Evolutionary conservation across 148 eudicot species (phyloP), one percentile per base, ranked within the genome.

Genomic region (Chenopodium album): DNA sequence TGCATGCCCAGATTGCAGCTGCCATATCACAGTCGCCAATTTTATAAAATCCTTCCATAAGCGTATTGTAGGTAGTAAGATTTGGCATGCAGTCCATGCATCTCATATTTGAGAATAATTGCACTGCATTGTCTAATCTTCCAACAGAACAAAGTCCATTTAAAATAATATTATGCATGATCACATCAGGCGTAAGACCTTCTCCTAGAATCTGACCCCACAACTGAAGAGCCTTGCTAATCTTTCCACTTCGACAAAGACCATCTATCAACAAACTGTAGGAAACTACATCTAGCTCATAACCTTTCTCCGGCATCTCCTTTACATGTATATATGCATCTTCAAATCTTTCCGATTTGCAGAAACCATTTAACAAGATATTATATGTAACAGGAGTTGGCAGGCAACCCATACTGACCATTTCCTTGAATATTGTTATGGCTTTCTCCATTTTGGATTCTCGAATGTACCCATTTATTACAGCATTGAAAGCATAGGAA

Each of bases 21-120:
- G 94, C 98, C 84, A 81, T 92, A 75, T 68, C 64, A 47, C 89
- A 87, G 66, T 94, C 90, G 34, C 89, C 84, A 20, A 68, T 75
- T 89, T 91, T 90, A 85, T 86, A 95, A 67, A 95, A 90, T 62
- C 98, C 98, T 74, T 92, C 90, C 98, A 95, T 92, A 11, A 93
- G 88, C 28, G 96, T 93, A 81, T 95, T 95, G 82, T 91, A 86
- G 48, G 97, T 92, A 75, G 91, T 93, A 77, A 93, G 96, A 87
- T 92, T 93, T 32, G 98, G 94, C 31, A 82, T 78, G 85, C 91
- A 89, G 9, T 83, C 86, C 41, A 54, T 60, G 22, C 79, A 59
- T 69, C 84, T 85, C 96, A 95, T 95, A 65, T 88, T 85, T 31
- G 87, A 74, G 81, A 86, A 91, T 62, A 95, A 54, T 65, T 85